Evolutionary conservation across 345 rosid species (phyloP).

Genomic region (rapeseed (Brassica napus)): DNA sequence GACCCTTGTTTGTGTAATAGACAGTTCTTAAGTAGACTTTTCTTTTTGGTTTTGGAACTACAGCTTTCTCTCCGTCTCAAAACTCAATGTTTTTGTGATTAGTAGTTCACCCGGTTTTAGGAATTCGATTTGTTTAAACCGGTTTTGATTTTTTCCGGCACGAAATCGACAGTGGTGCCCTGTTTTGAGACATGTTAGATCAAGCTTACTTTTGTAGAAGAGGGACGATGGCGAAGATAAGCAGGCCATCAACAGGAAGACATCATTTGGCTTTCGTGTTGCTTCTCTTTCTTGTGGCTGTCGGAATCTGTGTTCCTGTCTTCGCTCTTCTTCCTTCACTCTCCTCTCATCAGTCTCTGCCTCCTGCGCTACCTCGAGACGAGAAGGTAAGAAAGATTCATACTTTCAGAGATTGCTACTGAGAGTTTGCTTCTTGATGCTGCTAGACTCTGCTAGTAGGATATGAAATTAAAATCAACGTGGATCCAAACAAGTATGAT

Average conservation of each 20-base stretch:
- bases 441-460: not conserved
- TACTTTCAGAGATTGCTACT: not conserved
- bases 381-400: conserved; percentile 38
- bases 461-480: not conserved
- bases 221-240: conserved; percentile 40
- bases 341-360: conserved; percentile 30
- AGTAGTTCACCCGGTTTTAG: not conserved
- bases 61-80: not conserved
- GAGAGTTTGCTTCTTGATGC: not conserved
- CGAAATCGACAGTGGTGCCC: not conserved
- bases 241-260: conserved; percentile 29
- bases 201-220: not conserved
- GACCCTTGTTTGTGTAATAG: not conserved
- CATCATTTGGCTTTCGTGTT: conserved; percentile 5
- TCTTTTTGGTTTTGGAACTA: not conserved
- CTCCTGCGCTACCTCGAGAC: conserved; percentile 13
- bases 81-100: not conserved
- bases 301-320: conserved; percentile 56
- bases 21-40: not conserved
- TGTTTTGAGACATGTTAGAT: not conserved
- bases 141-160: not conserved
- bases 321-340: conserved; percentile 70
- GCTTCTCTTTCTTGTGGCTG: conserved; percentile 43
- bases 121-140: not conserved
- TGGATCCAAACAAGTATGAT: not conserved